Conservation (phyloP, 2,329 filamentous ascomycete species). For the Aspergillus nomiae region DNA sequence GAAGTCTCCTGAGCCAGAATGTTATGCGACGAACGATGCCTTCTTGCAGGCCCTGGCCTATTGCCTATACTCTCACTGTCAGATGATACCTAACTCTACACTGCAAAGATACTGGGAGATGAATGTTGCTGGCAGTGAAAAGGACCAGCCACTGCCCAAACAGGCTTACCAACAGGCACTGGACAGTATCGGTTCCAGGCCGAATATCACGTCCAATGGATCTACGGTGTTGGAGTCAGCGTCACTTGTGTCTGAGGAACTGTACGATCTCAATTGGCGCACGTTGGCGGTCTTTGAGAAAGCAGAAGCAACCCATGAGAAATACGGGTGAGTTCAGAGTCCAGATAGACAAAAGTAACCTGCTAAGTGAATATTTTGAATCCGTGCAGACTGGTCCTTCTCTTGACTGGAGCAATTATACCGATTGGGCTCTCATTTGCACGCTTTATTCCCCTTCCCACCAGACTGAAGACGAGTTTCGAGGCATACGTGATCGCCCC, state of each 20-base stretch:
- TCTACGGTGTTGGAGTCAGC: background rate
- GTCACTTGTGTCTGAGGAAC: background rate
- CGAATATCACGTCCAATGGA: background rate
- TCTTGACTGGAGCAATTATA: background rate
- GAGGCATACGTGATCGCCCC: background rate
- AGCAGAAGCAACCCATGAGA: background rate
- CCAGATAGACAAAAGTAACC: background rate
- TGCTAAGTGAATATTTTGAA: background rate
- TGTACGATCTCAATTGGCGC: background rate
- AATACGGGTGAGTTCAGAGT: background rate
- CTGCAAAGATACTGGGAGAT: conserved; percentile 7
- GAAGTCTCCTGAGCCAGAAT: background rate
- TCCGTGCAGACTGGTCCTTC: background rate
- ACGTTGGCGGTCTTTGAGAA: background rate
- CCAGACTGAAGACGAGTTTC: background rate
- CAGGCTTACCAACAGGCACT: conserved; percentile 1
- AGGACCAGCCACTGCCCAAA: conserved; percentile 2
- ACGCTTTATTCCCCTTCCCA: conserved; percentile 2
- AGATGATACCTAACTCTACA: background rate
- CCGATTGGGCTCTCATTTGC: background rate
- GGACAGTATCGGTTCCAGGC: background rate
- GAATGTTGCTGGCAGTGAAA: background rate
- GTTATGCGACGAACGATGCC: conserved; percentile 5
- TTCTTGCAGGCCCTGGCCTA: conserved; percentile 9
- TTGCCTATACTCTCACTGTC: conserved; percentile 2